Evolutionary conservation across 129 eudicot species (phyloP).

Genomic region (Flaveria robusta): DNA sequence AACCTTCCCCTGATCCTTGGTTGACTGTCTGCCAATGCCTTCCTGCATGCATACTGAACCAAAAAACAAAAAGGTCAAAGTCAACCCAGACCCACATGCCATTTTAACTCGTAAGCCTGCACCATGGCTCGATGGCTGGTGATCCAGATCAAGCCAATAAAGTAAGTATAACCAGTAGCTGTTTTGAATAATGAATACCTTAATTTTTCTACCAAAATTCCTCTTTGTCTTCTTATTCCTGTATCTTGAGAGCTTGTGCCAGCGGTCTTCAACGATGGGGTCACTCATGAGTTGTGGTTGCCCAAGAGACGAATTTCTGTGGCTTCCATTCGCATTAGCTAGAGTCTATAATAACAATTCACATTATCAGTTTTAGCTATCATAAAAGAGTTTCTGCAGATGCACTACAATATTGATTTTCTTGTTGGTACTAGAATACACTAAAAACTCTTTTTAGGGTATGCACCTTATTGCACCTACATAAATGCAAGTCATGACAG

Average conservation of each 20-base stretch:
- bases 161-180: not conserved
- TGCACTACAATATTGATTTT: not conserved
- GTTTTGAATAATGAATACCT: constrained; percentile 46
- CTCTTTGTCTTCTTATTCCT: constrained; percentile 81
- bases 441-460: too few species aligned
- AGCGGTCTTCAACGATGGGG: constrained; percentile 51
- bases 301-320: constrained; percentile 15
- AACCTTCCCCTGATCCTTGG: constrained; percentile 50
- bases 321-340: constrained; percentile 19
- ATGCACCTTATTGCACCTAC: too few species aligned
- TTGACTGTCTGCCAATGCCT: constrained; percentile 47
- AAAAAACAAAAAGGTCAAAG: constrained; percentile 20
- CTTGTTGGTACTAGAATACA: too few species aligned
- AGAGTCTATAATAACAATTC: constrained; percentile 33
- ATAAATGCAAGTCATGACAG: too few species aligned
- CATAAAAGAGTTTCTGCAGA: not conserved
- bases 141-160: not conserved
- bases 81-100: constrained; percentile 1
- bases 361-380: not conserved
- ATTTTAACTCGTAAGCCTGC: not conserved
- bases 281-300: constrained; percentile 28
- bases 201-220: constrained; percentile 88
- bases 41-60: constrained; percentile 48
- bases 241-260: constrained; percentile 91
- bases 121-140: not conserved